These are phyloP conservation scores for Lichtheimia hyalospora DNA, from an alignment of 371 early-diverging fungal species.

Conservation along the genomic window DNA sequence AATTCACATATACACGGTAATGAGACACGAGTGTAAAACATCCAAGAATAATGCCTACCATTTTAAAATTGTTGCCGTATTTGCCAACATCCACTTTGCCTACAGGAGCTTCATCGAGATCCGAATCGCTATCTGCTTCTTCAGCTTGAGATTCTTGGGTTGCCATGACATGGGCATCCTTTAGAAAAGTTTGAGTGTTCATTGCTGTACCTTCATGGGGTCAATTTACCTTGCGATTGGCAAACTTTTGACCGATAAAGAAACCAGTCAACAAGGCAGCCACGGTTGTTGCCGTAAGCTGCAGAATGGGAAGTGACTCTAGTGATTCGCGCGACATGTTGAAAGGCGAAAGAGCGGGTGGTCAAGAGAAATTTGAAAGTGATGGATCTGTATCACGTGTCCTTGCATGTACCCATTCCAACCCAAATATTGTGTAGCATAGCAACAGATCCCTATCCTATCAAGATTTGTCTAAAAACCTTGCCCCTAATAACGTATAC, in stretches of 20 bases:
- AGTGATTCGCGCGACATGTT: slow-evolving; percentile 2
- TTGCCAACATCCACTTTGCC: slow-evolving; percentile 27
- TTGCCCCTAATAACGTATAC: too few species aligned
- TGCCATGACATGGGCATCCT: slow-evolving; percentile 7
- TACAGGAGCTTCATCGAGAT: slow-evolving; percentile 35
- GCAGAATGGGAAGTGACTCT: not conserved
- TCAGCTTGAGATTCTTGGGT: slow-evolving; percentile 28
- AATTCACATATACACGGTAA: not conserved
- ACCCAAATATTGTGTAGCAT: too few species aligned
- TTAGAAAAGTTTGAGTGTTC: not conserved
- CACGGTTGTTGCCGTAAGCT: slow-evolving; percentile 20
- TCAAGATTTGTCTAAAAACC: too few species aligned
- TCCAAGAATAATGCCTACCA: slow-evolving; percentile 28
- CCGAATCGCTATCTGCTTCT: slow-evolving; percentile 27
- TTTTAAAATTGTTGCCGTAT: slow-evolving; percentile 46
- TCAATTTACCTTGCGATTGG: not conserved
- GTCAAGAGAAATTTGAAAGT: too few species aligned
- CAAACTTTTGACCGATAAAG: slow-evolving; percentile 21
- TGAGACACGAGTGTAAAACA: not conserved
- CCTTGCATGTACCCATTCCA: too few species aligned
- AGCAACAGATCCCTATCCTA: too few species aligned
- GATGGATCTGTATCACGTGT: too few species aligned
- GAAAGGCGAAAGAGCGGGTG: too few species aligned
- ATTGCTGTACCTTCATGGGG: not conserved
- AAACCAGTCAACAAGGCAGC: slow-evolving; percentile 26